phyloP scores from a whole-genome alignment of 129 eudicot species.

The Flaveria brownii region DNA sequence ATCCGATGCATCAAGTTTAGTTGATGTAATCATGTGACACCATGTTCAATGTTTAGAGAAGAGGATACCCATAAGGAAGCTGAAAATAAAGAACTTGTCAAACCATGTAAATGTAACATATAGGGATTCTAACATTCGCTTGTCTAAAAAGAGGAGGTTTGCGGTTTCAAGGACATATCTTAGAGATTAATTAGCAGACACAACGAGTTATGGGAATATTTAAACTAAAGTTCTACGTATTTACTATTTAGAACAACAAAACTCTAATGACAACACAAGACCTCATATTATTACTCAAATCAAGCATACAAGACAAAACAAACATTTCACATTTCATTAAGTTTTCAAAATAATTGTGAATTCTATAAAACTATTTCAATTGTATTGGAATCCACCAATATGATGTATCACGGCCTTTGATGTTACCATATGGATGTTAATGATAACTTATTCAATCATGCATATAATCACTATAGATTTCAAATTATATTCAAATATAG shows the following conservation, averaged over 20 bases:
- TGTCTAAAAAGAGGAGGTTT: not conserved
- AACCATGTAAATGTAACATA: not conserved
- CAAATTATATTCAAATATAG: not conserved
- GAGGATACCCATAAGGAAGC: not conserved
- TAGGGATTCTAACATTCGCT: not conserved
- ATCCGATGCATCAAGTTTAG: not conserved
- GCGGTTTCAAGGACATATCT: slow-evolving; percentile 7
- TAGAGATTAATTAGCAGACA: slow-evolving; percentile 10
- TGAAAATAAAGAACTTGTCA: slow-evolving; percentile 1
- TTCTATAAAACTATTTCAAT: not conserved
- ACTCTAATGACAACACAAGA: slow-evolving; percentile 4
- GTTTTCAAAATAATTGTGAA: not conserved
- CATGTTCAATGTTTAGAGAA: slow-evolving; percentile 7
- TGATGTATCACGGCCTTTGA: not conserved
- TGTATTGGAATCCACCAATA: not conserved
- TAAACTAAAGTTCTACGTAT: not conserved
- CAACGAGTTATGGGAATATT: slow-evolving; percentile 9
- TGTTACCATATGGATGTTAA: slow-evolving; percentile 8
- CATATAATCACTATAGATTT: not conserved
- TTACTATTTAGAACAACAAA: not conserved
- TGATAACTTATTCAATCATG: not conserved
- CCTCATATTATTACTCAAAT: not conserved
- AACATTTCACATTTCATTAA: not conserved
- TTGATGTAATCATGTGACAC: slow-evolving; percentile 17
- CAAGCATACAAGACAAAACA: not conserved